Conservation (phyloP, 192 early-diverging fungal genomes). For the Coemansia sp. region DNA sequence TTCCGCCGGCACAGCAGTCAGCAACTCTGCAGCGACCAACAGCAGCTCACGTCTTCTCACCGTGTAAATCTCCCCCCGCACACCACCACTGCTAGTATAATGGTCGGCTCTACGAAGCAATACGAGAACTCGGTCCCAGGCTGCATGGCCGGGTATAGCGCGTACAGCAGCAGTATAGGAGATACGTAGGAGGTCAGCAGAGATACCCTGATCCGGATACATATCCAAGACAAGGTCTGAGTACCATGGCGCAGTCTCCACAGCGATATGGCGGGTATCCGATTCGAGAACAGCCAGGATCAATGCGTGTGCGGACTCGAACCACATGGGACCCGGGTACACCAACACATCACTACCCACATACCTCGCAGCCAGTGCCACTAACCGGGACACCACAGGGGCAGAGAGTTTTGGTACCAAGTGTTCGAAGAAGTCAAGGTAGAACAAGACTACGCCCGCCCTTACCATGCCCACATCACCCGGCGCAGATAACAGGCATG, state of each 20-base stretch:
- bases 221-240: conserved; percentile 17
- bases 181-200: conserved; percentile 32
- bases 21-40: conserved; percentile 15
- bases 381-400: conserved; percentile 9
- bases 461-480: too few species aligned
- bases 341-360: neutral
- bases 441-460: conserved; percentile 29
- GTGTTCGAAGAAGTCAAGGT: conserved; percentile 47
- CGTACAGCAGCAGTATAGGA: conserved; percentile 26
- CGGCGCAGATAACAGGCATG: conserved; percentile 11
- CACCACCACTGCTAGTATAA: neutral
- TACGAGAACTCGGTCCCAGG: conserved; percentile 9
- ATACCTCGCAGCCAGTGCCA: conserved; percentile 33
- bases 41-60: conserved; percentile 26
- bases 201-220: conserved; percentile 21
- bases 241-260: conserved; percentile 37
- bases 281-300: conserved; percentile 27
- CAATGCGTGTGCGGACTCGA: conserved; percentile 47
- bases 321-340: conserved; percentile 21
- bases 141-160: neutral
- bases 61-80: neutral
- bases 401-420: neutral
- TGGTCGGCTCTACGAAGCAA: conserved; percentile 8
- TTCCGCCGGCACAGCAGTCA: conserved; percentile 18
- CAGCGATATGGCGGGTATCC: neutral